Evolutionary conservation across 257 asterid genomes (phyloP).

Genomic region (Linaria vulgaris): DNA sequence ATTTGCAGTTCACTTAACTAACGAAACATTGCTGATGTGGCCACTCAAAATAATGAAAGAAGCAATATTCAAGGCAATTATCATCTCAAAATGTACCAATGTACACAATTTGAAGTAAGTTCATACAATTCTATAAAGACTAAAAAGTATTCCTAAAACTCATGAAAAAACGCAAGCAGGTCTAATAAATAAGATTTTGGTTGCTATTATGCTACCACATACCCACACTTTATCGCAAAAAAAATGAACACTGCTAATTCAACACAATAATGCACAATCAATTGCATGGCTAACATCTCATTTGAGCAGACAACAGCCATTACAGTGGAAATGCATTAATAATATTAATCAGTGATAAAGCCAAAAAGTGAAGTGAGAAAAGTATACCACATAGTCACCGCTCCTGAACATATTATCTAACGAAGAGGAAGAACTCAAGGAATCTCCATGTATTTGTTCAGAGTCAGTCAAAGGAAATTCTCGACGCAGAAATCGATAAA

Average conservation of each 20-base stretch:
- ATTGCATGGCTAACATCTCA: not conserved
- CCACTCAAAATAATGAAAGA: not conserved
- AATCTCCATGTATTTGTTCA: slow-evolving; percentile 34
- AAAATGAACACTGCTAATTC: not conserved
- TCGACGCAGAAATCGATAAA: slow-evolving; percentile 62
- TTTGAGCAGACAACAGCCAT: slow-evolving; percentile 11
- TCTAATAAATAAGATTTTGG: slow-evolving; percentile 3
- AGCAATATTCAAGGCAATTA: not conserved
- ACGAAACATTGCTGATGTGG: slow-evolving; percentile 4
- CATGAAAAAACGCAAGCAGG: not conserved
- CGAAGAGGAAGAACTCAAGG: slow-evolving; percentile 41
- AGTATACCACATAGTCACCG: slow-evolving; percentile 92
- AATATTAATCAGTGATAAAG: slow-evolving; percentile 16
- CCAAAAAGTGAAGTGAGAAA: slow-evolving; percentile 14
- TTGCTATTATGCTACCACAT: not conserved
- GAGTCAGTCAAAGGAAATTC: slow-evolving; percentile 30
- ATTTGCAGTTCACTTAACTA: not conserved
- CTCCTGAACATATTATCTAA: slow-evolving; percentile 46
- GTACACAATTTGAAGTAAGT: not conserved
- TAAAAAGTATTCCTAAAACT: slow-evolving; percentile 2
- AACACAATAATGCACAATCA: not conserved
- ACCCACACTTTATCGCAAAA: slow-evolving; percentile 1
- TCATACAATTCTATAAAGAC: not conserved
- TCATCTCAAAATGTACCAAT: slow-evolving; percentile 9
- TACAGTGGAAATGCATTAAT: too few relatives aligned